Evolutionary conservation across 352 stramenopile genomes (phyloP).

Genomic region (Phytophthora podocarpi): DNA sequence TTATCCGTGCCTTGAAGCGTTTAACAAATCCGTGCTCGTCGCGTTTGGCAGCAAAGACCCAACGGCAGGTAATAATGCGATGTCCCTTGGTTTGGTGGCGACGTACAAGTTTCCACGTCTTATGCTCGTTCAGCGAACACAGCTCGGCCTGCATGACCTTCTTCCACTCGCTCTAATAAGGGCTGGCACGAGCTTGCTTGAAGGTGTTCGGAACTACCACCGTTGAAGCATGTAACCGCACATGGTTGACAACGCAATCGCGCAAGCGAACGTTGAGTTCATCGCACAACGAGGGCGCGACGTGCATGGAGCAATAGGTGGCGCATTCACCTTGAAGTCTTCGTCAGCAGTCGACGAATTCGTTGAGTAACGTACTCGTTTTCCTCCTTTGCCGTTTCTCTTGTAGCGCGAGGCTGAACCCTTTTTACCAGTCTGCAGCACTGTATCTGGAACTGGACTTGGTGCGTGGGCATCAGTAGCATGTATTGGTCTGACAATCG

Average conservation of each 20-base stretch:
- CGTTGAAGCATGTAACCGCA: background rate
- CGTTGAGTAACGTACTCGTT: too few species aligned
- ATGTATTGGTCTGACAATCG: too few species aligned
- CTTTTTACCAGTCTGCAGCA: too few species aligned
- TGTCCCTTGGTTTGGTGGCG: too few species aligned
- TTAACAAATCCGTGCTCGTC: background rate
- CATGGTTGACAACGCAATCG: background rate
- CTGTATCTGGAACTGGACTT: too few species aligned
- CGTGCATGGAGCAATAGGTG: too few species aligned
- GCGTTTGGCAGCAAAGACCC: slow-evolving; percentile 14
- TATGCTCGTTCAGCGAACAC: background rate
- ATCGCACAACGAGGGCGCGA: too few species aligned
- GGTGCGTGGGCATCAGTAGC: too few species aligned
- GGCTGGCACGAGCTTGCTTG: slow-evolving; percentile 3
- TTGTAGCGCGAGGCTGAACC: too few species aligned
- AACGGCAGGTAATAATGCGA: slow-evolving; percentile 6
- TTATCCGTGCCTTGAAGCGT: slow-evolving; percentile 13
- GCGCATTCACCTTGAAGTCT: too few species aligned
- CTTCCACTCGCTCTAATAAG: background rate
- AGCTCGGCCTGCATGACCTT: background rate
- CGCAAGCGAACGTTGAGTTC: background rate
- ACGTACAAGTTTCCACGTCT: background rate
- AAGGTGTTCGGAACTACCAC: background rate
- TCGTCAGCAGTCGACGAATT: too few species aligned
- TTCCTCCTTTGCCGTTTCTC: too few species aligned